Evolutionary conservation across 768 basidiomycete genomes (phyloP).

Genomic region (Amanita brunnescens): DNA sequence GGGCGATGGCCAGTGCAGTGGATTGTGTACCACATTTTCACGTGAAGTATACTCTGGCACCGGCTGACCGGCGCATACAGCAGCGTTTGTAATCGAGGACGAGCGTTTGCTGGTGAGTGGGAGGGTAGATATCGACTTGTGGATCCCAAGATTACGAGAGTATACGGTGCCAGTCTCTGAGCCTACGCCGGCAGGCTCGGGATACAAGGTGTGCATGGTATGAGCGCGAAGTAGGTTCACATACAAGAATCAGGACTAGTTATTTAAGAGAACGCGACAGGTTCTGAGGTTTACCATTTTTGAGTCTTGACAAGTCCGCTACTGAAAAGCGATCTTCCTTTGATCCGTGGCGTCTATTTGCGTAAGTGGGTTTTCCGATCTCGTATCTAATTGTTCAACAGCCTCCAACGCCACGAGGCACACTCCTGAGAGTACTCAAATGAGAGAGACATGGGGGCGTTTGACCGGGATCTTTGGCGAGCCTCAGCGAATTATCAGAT

Average conservation of each 20-base stretch:
- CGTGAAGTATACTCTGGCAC: neutral
- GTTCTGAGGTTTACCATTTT: neutral
- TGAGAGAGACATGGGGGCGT: too few relatives aligned
- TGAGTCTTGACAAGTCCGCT: neutral
- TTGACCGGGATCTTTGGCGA: too few relatives aligned
- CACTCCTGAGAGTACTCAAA: too few relatives aligned
- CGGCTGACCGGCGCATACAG: slow-evolving; percentile 5
- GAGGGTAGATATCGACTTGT: slow-evolving; percentile 6
- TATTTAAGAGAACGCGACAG: neutral
- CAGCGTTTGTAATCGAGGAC: neutral
- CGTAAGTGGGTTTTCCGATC: neutral
- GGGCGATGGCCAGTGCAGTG: slow-evolving; percentile 2
- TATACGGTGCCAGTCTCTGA: neutral
- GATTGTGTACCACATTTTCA: slow-evolving; percentile 4
- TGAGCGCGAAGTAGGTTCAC: neutral
- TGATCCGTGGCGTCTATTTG: neutral
- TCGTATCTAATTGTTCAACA: neutral
- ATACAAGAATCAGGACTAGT: neutral
- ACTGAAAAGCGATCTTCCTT: neutral
- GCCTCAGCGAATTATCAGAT: too few relatives aligned
- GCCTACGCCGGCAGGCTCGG: neutral
- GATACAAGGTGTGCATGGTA: neutral
- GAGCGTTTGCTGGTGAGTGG: neutral
- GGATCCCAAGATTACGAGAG: neutral
- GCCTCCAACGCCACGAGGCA: neutral